A percentile compares a stretch with the other conserved stretches of the same genome.
Evolutionary conservation across 192 early-diverging fungal species (phyloP).

Genomic region (Globomyces pollinis-pini): DNA sequence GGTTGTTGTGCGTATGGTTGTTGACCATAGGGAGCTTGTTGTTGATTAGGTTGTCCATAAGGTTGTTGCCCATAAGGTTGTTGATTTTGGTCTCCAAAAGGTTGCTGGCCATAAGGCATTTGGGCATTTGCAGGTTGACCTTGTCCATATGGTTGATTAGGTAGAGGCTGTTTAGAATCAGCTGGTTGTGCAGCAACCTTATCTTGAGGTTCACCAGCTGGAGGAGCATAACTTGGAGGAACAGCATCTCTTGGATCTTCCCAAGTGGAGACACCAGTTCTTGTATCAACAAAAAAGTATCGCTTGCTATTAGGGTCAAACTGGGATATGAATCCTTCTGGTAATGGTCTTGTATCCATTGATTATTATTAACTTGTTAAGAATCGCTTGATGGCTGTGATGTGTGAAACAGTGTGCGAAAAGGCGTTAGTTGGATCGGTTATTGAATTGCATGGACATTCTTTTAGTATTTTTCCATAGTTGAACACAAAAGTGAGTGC

Average conservation of each 20-base stretch:
- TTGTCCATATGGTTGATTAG: neutral
- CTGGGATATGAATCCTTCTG: conserved; percentile 4
- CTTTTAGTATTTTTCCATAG: too few species aligned
- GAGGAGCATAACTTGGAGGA: neutral
- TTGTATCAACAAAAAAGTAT: conserved; percentile 8
- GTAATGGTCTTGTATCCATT: neutral
- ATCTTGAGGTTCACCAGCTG: neutral
- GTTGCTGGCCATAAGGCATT: neutral
- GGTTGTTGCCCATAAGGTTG: neutral
- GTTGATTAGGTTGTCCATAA: neutral
- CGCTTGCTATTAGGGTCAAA: neutral
- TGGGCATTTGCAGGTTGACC: neutral
- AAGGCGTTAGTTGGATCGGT: too few species aligned
- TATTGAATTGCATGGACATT: too few species aligned
- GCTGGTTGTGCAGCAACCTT: neutral
- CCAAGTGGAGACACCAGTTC: conserved; percentile 3
- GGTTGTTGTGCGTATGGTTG: neutral
- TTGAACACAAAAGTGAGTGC: too few species aligned
- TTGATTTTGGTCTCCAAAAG: neutral
- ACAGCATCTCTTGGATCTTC: neutral
- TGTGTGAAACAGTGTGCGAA: too few species aligned
- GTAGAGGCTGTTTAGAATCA: neutral
- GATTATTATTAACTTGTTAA: too few species aligned
- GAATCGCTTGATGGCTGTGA: too few species aligned
- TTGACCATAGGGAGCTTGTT: neutral